Evolutionary conservation across 768 basidiomycete genomes (phyloP).

Genomic region (Boletus sensibilis): DNA sequence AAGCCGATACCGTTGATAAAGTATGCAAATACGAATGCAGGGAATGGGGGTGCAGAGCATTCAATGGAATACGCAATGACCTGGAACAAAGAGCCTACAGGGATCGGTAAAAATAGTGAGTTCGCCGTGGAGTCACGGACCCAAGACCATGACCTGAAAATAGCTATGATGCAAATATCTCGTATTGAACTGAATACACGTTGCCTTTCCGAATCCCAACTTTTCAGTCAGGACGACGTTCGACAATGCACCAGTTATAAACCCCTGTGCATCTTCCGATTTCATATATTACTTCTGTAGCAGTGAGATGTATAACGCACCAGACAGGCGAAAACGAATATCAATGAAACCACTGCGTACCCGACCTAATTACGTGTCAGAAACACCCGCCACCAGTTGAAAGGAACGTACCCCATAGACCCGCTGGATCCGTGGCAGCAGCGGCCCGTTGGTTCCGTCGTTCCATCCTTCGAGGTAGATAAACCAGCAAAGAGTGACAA

Average conservation of each 20-base stretch:
- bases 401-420: slow-evolving; percentile 43
- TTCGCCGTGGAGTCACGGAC: slow-evolving; percentile 14
- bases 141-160: slow-evolving; percentile 41
- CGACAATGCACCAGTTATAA: slow-evolving; percentile 41
- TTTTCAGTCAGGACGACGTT: slow-evolving; percentile 48
- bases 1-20: slow-evolving; percentile 50
- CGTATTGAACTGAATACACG: neutral
- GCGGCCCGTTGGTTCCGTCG: slow-evolving; percentile 70
- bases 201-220: slow-evolving; percentile 44
- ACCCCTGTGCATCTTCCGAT: slow-evolving; percentile 33
- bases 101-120: neutral
- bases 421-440: slow-evolving; percentile 68
- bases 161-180: neutral
- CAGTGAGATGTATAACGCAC: slow-evolving; percentile 27
- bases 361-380: slow-evolving; percentile 37
- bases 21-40: slow-evolving; percentile 53
- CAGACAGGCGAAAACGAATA: slow-evolving; percentile 51
- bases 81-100: slow-evolving; percentile 50
- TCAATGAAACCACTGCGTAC: slow-evolving; percentile 51
- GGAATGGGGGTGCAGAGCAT: slow-evolving; percentile 60
- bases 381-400: neutral
- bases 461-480: slow-evolving; percentile 75
- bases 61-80: slow-evolving; percentile 53
- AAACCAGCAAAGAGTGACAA: slow-evolving; percentile 52
- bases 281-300: slow-evolving; percentile 17